Base-by-base conservation (phyloP, 2,329 filamentous ascomycete genomes). In the Chaetomiaceae sp. region DNA sequence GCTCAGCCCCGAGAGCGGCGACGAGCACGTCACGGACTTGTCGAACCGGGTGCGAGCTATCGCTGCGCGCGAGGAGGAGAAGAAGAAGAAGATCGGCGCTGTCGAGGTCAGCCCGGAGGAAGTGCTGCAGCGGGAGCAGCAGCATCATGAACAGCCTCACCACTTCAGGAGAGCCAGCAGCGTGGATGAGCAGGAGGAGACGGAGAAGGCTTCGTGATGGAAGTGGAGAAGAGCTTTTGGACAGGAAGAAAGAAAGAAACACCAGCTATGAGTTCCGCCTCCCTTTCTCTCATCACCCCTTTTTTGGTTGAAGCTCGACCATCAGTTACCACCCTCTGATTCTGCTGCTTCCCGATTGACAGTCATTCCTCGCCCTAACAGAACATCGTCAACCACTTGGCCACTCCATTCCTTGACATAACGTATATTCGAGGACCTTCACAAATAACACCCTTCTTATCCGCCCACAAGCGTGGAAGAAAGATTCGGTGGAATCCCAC, bases 1-100 rank as follows among this genome's bases (percentile, higher is more conserved):
- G 27, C 72, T 97, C 61, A 86, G 88, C 58, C 73, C 81, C 2
- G 88, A 89, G 48, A 94, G 88, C 66, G 84, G 83, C 3, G 94
- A 97, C 73, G 79, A 79, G 57, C 92, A 99, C 75, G 80, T 99
- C 49, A 85, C 81, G 46, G 91, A 97, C 71, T 73, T 99, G 62
- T 89, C 89, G 15, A 71, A 75, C 53, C 80, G 89, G 49, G 85
- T 94, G 39, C 81, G 84, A 64, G 78, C 75, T 47, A 76, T 95
- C 23, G 58, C 57, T 36, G 57, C 37, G 50, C 55, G 55, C 47
- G 47, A 54, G 47, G 57, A 51, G 55, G 55, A 44, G 49, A 46
- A 56, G 29, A 25, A 34, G 23, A 47, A 51, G 49, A 55, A 33
- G 38, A 54, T 31, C 27, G 27, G 27, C 8, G 47, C 20, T 19